Percentiles rank a stretch among this genome's conserved stretches.
phyloP scores from a whole-genome alignment of 495 filamentous ascomycete species.

The Xylaria venustula region DNA sequence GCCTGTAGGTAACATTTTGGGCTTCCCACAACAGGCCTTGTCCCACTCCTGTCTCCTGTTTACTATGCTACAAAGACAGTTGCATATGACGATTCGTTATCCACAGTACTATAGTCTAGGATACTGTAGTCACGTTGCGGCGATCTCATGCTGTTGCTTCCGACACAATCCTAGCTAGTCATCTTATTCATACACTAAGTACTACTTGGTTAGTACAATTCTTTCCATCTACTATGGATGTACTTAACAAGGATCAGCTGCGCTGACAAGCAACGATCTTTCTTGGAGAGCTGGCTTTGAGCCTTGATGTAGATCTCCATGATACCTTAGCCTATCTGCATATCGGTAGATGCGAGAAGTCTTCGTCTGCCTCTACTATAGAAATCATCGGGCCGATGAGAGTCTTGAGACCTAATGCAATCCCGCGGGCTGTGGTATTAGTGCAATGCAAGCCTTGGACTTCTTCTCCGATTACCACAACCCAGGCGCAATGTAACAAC shows the following conservation, averaged over 20 bases:
- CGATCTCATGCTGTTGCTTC: conserved; percentile 6
- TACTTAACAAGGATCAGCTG: not conserved
- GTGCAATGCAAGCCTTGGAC: conserved; percentile 1
- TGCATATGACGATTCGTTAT: conserved; percentile 9
- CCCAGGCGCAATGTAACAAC: not conserved
- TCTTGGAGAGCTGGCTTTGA: not conserved
- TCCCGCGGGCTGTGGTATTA: conserved; percentile 1
- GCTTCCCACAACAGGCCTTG: not conserved
- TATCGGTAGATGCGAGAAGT: conserved; percentile 6
- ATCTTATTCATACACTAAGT: no score
- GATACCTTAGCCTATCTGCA: not conserved
- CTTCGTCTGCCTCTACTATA: not conserved
- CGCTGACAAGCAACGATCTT: not conserved
- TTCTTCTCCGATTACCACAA: not conserved
- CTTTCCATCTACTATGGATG: not conserved
- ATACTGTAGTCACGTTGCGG: conserved; percentile 8
- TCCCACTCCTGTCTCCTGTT: not conserved
- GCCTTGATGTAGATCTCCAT: not conserved
- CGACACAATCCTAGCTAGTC: conserved; percentile 2
- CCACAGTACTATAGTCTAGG: not conserved
- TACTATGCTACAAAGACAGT: not conserved
- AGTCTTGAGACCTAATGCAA: not conserved
- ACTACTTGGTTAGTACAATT: not conserved
- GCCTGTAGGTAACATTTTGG: not conserved
- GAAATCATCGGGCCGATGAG: conserved; percentile 9